Evolutionary conservation across 1,139 yeast species (phyloP).

Genomic region (Saccharomycopsis crataegensis): DNA sequence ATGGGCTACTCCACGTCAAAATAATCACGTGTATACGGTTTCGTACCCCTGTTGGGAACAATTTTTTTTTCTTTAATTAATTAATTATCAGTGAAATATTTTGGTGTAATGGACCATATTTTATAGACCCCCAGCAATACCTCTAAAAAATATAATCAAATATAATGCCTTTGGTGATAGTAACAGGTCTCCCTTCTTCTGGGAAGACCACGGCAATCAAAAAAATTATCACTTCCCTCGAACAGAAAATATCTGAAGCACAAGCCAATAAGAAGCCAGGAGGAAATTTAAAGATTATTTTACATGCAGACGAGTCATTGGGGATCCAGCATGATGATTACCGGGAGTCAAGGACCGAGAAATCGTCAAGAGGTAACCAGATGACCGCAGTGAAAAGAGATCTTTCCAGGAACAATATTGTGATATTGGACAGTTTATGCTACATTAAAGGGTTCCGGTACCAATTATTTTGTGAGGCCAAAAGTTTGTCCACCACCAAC

Average conservation of each 20-base stretch:
- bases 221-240: conserved; percentile 41
- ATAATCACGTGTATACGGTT: too few relatives aligned
- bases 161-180: conserved; percentile 75
- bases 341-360: conserved; percentile 63
- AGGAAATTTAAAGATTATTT: conserved; percentile 48
- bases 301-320: conserved; percentile 71
- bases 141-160: too few relatives aligned
- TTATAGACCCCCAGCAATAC: too few relatives aligned
- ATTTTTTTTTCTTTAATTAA: too few relatives aligned
- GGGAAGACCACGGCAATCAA: conserved; percentile 79
- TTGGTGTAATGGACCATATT: too few relatives aligned
- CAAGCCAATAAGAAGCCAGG: conserved; percentile 37
- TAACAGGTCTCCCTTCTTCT: conserved; percentile 79
- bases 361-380: conserved; percentile 75
- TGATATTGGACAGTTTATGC: conserved; percentile 76
- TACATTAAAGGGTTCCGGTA: conserved; percentile 95
- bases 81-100: too few relatives aligned
- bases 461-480: conserved; percentile 90
- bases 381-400: conserved; percentile 86
- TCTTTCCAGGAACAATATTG: conserved; percentile 59
- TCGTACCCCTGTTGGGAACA: too few relatives aligned
- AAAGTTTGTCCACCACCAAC: conserved; percentile 72
- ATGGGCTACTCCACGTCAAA: too few relatives aligned
- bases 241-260: conserved; percentile 39
- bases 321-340: conserved; percentile 68